Conservation (phyloP, 2,329 filamentous ascomycete species). For the Elsinoe australis region DNA sequence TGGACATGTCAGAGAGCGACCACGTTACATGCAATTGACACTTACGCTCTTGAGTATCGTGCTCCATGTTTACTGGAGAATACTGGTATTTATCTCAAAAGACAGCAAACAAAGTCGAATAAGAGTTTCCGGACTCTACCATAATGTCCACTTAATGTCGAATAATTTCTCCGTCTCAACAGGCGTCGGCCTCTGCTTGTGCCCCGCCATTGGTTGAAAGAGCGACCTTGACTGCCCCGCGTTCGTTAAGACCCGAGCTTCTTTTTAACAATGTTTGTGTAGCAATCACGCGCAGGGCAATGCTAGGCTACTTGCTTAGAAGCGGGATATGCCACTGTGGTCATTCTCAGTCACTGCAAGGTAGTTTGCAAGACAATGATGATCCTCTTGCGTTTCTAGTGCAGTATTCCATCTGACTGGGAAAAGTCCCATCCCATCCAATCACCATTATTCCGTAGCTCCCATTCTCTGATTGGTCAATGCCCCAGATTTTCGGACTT, state of each 20-base stretch:
- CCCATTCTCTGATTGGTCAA: not conserved
- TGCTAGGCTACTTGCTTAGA: no score
- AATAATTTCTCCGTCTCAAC: slow-evolving; percentile 17
- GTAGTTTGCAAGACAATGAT: no score
- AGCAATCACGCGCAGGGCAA: no score
- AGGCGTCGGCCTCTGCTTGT: not conserved
- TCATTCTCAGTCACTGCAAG: no score
- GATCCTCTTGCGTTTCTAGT: no score
- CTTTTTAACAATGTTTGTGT: not conserved
- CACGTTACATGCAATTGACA: slow-evolving; percentile 12
- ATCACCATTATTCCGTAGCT: not conserved
- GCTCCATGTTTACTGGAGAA: slow-evolving; percentile 68
- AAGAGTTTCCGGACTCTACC: no score
- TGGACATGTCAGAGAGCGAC: slow-evolving; percentile 33
- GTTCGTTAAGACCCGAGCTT: not conserved
- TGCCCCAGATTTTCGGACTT: not conserved
- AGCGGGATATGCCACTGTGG: no score
- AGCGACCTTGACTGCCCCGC: not conserved
- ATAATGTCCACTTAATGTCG: no score
- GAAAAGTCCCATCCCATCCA: no score
- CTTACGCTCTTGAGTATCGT: slow-evolving; percentile 66
- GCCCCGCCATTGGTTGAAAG: slow-evolving; percentile 13
- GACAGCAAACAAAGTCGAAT: no score
- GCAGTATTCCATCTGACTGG: no score
- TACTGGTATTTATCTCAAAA: no score